Conservation (phyloP, 202 grass and related monocot species). For the Cymbopogon flexuosus region DNA sequence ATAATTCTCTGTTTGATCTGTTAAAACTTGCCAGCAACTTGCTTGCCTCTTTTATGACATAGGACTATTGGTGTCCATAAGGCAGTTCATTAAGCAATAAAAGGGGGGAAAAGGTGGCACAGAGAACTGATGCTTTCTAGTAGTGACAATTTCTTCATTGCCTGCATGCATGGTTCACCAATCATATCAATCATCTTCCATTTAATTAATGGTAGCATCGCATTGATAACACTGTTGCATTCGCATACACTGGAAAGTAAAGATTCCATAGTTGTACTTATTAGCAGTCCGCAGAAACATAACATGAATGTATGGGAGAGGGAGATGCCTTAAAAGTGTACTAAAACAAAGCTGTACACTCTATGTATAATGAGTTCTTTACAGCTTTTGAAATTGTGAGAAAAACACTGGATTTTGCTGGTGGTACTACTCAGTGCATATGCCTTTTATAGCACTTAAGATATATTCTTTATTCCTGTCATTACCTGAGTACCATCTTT, state of each 20-base stretch:
- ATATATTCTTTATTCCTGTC: background rate
- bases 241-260: background rate
- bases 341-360: background rate
- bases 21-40: conserved; percentile 9
- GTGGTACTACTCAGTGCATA: background rate
- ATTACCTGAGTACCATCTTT: background rate
- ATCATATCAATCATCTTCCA: conserved; percentile 16
- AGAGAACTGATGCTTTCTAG: background rate
- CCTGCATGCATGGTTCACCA: background rate
- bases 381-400: background rate
- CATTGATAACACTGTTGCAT: background rate
- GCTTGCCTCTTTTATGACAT: background rate
- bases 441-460: background rate
- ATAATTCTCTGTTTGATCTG: background rate
- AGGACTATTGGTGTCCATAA: background rate
- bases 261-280: background rate
- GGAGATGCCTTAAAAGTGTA: background rate
- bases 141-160: conserved; percentile 22
- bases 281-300: background rate
- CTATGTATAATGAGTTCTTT: background rate
- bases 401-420: background rate
- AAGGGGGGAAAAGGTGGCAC: background rate
- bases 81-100: background rate
- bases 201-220: background rate
- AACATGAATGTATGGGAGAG: background rate